Percentiles rank a stretch among this genome's conserved stretches.
These are phyloP conservation scores for Fistulifera solaris DNA, from an alignment of 108 stramenopile species.

Conservation along the genomic window DNA sequence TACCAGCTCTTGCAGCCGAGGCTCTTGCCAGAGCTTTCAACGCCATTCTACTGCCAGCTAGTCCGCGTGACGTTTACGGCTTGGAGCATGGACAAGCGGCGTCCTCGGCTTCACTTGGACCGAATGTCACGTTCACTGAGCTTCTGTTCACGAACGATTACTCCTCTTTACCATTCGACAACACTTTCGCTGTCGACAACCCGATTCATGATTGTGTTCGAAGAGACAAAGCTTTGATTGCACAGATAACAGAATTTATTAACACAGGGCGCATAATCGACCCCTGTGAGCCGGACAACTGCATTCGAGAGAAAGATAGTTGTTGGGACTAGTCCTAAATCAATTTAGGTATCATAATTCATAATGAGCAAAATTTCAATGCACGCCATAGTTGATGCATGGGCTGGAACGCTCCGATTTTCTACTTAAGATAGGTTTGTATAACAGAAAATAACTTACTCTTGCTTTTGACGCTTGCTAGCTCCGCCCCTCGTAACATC, in stretches of 20 bases:
- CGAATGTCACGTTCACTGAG: conserved; percentile 35
- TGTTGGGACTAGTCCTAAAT: neutral
- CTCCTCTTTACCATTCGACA: conserved; percentile 23
- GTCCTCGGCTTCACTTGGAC: conserved; percentile 11
- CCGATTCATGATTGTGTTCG: conserved; percentile 60
- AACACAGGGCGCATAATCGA: conserved; percentile 49
- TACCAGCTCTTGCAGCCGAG: conserved; percentile 57
- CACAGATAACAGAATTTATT: conserved; percentile 49
- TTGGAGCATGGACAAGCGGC: conserved; percentile 10
- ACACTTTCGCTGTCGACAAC: conserved; percentile 9
- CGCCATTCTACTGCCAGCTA: conserved; percentile 32
- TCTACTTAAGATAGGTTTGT: no score
- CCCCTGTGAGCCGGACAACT: conserved; percentile 37
- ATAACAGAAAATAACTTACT: no score
- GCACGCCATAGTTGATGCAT: no score
- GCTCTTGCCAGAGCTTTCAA: conserved; percentile 50
- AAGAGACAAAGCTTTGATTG: conserved; percentile 31
- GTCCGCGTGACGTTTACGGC: conserved; percentile 31
- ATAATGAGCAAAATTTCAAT: neutral
- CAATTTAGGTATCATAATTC: neutral
- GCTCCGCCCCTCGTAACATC: conserved; percentile 55
- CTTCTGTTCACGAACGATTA: conserved; percentile 36
- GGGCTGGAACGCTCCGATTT: no score
- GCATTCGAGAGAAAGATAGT: conserved; percentile 2
- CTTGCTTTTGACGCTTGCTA: no score